These are phyloP conservation scores for Cytospora paraplurivora DNA, from an alignment of 2,329 filamentous ascomycete genomes.

Conservation along the genomic window DNA sequence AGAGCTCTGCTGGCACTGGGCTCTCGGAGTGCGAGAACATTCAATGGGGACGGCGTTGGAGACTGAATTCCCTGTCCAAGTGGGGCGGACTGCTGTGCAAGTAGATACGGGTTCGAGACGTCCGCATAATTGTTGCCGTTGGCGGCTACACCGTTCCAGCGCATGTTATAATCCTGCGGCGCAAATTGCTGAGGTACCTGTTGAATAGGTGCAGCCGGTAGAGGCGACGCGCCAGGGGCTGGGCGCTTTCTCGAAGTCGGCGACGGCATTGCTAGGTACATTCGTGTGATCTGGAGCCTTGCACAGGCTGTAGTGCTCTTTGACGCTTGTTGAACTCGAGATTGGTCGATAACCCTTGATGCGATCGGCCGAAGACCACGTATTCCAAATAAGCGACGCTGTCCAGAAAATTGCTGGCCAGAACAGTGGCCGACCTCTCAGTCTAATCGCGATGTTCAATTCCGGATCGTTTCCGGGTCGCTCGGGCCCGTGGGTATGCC, in stretches of 20 bases:
- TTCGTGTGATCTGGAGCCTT: not conserved
- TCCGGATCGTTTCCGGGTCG: not conserved
- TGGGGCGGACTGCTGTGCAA: constrained; percentile 37
- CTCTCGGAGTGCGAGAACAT: constrained; percentile 54
- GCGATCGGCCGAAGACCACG: not conserved
- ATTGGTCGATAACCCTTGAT: not conserved
- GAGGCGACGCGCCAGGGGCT: constrained; percentile 64
- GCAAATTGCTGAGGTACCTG: constrained; percentile 54
- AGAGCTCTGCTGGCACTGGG: constrained; percentile 56
- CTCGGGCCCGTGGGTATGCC: constrained; percentile 6
- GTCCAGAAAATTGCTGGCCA: not conserved
- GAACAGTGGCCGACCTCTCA: not conserved
- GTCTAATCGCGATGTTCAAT: constrained; percentile 1
- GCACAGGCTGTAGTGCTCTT: not conserved
- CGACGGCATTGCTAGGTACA: constrained; percentile 46
- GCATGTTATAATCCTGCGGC: constrained; percentile 49
- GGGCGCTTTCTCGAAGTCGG: constrained; percentile 68
- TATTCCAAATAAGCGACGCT: not conserved
- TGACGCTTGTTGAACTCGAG: not conserved
- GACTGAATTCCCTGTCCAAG: constrained; percentile 19
- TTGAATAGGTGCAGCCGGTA: constrained; percentile 58
- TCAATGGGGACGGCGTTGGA: constrained; percentile 42
- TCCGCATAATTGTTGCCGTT: constrained; percentile 45
- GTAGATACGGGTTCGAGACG: constrained; percentile 42
- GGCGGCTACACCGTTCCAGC: constrained; percentile 45